Evolutionary conservation across 2,329 filamentous ascomycete genomes (phyloP).

Genomic region (Clonostachys rosea): DNA sequence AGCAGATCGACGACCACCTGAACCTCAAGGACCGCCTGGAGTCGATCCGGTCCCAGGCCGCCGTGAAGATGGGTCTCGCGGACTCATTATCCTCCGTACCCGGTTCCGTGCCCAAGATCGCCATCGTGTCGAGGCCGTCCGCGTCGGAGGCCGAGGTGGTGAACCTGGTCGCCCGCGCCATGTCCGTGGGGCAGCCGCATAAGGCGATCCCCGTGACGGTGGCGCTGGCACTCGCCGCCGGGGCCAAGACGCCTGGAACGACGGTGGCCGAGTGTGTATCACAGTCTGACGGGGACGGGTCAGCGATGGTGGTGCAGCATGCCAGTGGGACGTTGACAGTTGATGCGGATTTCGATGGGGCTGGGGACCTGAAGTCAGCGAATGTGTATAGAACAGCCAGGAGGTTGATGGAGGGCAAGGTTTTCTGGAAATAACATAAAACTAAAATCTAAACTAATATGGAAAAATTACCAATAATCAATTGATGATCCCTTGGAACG

Average conservation of each 20-base stretch:
- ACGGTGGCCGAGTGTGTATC: constrained; percentile 22
- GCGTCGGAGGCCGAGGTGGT: constrained; percentile 11
- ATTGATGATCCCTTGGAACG: too few species aligned
- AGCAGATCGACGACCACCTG: constrained; percentile 41
- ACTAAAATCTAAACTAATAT: too few species aligned
- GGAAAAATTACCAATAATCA: too few species aligned
- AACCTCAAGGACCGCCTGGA: constrained; percentile 42
- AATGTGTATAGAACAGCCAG: constrained; percentile 42
- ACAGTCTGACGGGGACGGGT: constrained; percentile 9
- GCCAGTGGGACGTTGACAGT: constrained; percentile 31
- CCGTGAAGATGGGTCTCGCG: constrained; percentile 56
- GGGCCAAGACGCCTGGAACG: constrained; percentile 33
- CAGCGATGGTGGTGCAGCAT: constrained; percentile 34
- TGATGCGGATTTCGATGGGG: constrained; percentile 17
- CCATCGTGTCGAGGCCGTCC: too few species aligned
- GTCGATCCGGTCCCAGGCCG: constrained; percentile 49
- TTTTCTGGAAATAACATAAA: constrained; percentile 16
- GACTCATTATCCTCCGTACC: constrained; percentile 35
- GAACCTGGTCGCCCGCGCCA: constrained; percentile 19
- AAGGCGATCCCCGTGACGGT: constrained; percentile 51
- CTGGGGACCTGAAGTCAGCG: constrained; percentile 24
- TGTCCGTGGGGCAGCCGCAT: constrained; percentile 52
- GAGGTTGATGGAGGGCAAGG: constrained; percentile 37
- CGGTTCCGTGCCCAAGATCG: constrained; percentile 55
- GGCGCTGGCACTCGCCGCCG: constrained; percentile 43